Evolutionary conservation across 306 rosid genomes (phyloP).

Genomic region (Hippophae tibetana): DNA sequence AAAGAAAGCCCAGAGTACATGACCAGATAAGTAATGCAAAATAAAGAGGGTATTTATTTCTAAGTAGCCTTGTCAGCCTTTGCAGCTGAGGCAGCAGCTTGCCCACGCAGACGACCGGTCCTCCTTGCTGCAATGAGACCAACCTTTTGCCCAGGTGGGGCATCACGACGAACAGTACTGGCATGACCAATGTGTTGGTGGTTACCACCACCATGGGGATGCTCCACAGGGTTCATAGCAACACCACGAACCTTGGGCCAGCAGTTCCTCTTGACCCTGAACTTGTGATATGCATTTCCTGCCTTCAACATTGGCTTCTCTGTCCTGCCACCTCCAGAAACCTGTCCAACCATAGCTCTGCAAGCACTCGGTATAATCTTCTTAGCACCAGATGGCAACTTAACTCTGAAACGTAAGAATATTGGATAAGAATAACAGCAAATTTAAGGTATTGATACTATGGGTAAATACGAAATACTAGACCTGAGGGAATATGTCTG

Average conservation of each 20-base stretch:
- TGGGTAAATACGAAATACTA: too few relatives aligned
- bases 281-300: slow-evolving; percentile 78
- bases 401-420: slow-evolving; percentile 31
- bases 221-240: slow-evolving; percentile 91
- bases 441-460: background rate
- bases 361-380: slow-evolving; percentile 70
- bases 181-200: slow-evolving; percentile 88
- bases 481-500: too few relatives aligned
- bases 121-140: slow-evolving; percentile 80
- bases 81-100: slow-evolving; percentile 67
- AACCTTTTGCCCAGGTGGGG: slow-evolving; percentile 82
- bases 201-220: slow-evolving; percentile 94
- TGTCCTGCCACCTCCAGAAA: slow-evolving; percentile 82
- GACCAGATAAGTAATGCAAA: too few relatives aligned
- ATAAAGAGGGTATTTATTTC: background rate
- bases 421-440: background rate
- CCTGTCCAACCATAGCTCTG: slow-evolving; percentile 80
- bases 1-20: too few relatives aligned
- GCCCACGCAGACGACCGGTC: slow-evolving; percentile 78
- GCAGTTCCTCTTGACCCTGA: slow-evolving; percentile 71
- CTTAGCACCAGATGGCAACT: slow-evolving; percentile 78
- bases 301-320: slow-evolving; percentile 75
- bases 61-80: slow-evolving; percentile 54
- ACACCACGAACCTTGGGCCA: slow-evolving; percentile 97
- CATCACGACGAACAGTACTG: slow-evolving; percentile 63